Conservation (phyloP, 768 basidiomycete species). For the Crassisporium funariophilum region DNA sequence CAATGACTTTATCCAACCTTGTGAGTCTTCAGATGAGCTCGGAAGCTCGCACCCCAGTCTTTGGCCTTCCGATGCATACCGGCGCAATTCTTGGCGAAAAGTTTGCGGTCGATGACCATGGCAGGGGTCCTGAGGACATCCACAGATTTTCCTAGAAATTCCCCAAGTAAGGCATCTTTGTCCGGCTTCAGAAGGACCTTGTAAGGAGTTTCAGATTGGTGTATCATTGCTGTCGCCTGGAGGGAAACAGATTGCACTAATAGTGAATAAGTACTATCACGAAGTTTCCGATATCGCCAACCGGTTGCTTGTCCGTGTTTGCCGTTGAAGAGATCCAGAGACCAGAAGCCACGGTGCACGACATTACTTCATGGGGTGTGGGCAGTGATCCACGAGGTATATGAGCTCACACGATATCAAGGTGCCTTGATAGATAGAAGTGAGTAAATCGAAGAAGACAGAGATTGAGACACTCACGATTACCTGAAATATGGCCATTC, state of each 20-base stretch:
- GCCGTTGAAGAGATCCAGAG: neutral
- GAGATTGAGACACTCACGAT: too few relatives aligned
- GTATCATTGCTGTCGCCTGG: slow-evolving; percentile 16
- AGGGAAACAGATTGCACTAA: too few relatives aligned
- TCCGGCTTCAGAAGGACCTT: slow-evolving; percentile 31
- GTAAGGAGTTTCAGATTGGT: slow-evolving; percentile 27
- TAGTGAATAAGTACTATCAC: too few relatives aligned
- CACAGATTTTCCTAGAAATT: slow-evolving; percentile 61
- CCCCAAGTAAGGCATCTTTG: slow-evolving; percentile 50
- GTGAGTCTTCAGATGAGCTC: slow-evolving; percentile 86
- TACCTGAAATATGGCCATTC: too few relatives aligned
- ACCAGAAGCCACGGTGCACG: too few relatives aligned
- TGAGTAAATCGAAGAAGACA: too few relatives aligned
- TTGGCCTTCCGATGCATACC: slow-evolving; percentile 69
- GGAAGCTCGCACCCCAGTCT: slow-evolving; percentile 69
- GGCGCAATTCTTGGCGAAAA: slow-evolving; percentile 75
- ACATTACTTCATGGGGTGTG: too few relatives aligned
- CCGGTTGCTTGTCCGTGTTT: slow-evolving; percentile 20
- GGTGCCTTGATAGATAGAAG: too few relatives aligned
- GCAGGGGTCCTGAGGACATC: slow-evolving; percentile 72
- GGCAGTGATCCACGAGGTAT: too few relatives aligned
- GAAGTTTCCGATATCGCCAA: too few relatives aligned
- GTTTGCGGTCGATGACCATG: slow-evolving; percentile 70
- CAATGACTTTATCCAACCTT: slow-evolving; percentile 46
- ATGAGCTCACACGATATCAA: too few relatives aligned